Evolutionary conservation across 2,329 filamentous ascomycete species (phyloP), one percentile per base, ranked within the genome.

Genomic region (Penicillium hesseltinei): DNA sequence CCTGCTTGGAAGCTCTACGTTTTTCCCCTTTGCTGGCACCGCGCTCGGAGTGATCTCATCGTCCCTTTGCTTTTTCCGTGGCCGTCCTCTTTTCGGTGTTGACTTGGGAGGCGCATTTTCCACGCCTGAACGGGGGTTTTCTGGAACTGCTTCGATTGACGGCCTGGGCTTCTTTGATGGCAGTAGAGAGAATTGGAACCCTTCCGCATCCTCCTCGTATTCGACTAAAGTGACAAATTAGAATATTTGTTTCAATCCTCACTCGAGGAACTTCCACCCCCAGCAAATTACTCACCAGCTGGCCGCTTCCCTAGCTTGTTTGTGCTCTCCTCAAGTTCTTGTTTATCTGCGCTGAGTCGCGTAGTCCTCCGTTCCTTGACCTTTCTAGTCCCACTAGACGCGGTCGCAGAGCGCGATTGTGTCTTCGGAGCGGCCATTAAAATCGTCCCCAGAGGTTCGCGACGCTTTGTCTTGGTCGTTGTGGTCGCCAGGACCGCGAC

Each of bases 151-250:
- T 21, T 65, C 75, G 48, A 77, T 75, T 17, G 77, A 72, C 56
- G 81, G 77, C 57, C 81, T 80, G 43, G 83, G 82, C 75, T 88
- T 91, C 59, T 81, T 80, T 68, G 84, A 77, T 69, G 89, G 89
- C 11, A 86, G 80, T 60, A 89, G 84, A 62, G 87, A 85, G 71
- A 92, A 92, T 57, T 85, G 80, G 66, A 92, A 92, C 61, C 90
- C 90, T 66, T 89, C 89, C 77, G 90, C 87, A 68, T 89, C 84
- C 73, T 92, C 89, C 66, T 90, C 88, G 66, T 88, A 88, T 60
- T 75, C 80, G 78, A 58, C 53, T 60, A 8, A 21, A 51, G 55
- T 57, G 57, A 42, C 29, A 33, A 43, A 54, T 57, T 50, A 58
- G 38, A 51, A 42, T 46, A 19, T 19, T 9, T 38, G 6, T 29